These are phyloP conservation scores for Cordyceps fumosorosea DNA, from an alignment of 2,329 filamentous ascomycete genomes.

Conservation along the genomic window DNA sequence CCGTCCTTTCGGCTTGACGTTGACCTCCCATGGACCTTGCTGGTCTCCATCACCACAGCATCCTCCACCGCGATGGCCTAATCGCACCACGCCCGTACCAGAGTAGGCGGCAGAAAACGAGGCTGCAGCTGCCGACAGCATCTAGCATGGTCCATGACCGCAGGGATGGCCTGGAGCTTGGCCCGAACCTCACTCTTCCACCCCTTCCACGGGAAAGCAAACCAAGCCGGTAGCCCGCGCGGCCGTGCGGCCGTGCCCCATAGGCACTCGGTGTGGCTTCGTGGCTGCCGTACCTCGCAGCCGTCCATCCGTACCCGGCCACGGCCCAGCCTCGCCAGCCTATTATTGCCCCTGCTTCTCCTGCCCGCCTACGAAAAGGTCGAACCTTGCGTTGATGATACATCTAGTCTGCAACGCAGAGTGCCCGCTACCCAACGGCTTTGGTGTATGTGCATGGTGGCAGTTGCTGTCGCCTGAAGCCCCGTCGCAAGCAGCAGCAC, in stretches of 20 bases:
- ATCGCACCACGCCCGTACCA: neutral
- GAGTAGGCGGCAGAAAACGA: neutral
- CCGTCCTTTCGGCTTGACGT: neutral
- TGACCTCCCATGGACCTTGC: neutral
- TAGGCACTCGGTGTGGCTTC: neutral
- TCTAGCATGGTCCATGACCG: neutral
- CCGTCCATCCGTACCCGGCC: neutral
- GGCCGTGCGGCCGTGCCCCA: neutral
- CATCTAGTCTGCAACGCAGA: neutral
- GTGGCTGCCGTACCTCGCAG: neutral
- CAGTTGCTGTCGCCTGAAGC: too few species aligned
- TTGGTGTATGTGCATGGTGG: neutral
- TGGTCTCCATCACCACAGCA: neutral
- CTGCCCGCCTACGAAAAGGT: neutral
- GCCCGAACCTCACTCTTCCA: neutral
- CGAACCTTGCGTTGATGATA: neutral
- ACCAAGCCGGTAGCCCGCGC: neutral
- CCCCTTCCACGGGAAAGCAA: neutral
- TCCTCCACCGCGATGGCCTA: slow-evolving; percentile 4
- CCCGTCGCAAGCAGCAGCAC: too few species aligned
- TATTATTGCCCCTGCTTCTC: neutral
- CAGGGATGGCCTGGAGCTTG: neutral
- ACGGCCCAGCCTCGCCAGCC: neutral
- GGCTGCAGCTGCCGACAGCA: slow-evolving; percentile 4
- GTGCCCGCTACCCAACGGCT: neutral